Conservation (phyloP, 106 monocot species). For the Ottelia alismoides region DNA sequence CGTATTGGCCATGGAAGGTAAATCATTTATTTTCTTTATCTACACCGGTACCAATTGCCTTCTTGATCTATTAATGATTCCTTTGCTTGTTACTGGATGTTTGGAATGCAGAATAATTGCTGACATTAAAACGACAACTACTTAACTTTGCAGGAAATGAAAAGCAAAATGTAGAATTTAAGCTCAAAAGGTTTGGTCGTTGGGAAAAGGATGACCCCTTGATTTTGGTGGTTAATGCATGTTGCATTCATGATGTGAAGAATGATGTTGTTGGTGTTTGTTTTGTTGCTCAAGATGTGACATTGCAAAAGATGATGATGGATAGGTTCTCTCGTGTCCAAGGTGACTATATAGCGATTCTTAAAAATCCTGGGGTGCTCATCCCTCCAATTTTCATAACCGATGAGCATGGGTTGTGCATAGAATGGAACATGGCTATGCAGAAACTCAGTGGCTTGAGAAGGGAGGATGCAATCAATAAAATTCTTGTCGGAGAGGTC, state of each 20-base stretch:
- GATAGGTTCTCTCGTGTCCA: constrained; percentile 75
- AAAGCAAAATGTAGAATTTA: constrained; percentile 69
- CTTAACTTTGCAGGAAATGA: constrained; percentile 50
- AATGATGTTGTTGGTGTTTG: constrained; percentile 61
- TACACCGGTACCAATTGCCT: too few species aligned
- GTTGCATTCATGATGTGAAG: constrained; percentile 52
- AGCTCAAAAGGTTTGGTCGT: constrained; percentile 41
- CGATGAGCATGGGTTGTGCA: constrained; percentile 49
- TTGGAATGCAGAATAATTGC: too few species aligned
- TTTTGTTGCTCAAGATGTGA: constrained; percentile 82
- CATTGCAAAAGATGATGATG: constrained; percentile 55
- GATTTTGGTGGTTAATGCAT: constrained; percentile 62
- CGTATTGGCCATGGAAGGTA: constrained; percentile 61
- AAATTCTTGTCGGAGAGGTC: constrained; percentile 69
- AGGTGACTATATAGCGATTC: constrained; percentile 61
- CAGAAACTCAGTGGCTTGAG: constrained; percentile 56
- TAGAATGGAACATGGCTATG: constrained; percentile 89
- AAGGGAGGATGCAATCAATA: constrained; percentile 53
- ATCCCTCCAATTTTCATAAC: constrained; percentile 89
- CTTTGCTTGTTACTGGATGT: too few species aligned
- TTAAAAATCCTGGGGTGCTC: constrained; percentile 45
- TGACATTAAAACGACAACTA: too few species aligned
- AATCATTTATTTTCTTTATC: too few species aligned
- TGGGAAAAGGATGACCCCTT: constrained; percentile 31
- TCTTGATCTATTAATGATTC: too few species aligned